Conservation (phyloP, 1,284 basidiomycete species). For the Rhodotorula sp. region DNA sequence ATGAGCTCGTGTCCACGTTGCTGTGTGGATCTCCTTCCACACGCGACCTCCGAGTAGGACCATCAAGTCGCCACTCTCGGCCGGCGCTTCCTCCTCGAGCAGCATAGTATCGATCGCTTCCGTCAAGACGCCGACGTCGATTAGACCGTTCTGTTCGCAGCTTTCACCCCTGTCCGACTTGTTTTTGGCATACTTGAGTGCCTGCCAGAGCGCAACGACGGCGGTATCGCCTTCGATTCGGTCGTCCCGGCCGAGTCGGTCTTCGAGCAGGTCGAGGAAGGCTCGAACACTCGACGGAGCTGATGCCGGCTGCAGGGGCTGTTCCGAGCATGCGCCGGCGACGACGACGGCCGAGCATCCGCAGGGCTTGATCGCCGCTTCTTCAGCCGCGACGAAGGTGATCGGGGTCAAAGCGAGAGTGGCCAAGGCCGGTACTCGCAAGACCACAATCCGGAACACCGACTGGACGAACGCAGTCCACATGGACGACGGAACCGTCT, state of each 20-base stretch:
- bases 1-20: slow-evolving; percentile 15
- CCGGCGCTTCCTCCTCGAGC: background rate
- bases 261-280: slow-evolving; percentile 30
- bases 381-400: no score
- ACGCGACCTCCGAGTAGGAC: slow-evolving; percentile 38
- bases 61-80: slow-evolving; percentile 1
- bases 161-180: background rate
- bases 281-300: background rate
- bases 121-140: slow-evolving; percentile 27
- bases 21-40: slow-evolving; percentile 14
- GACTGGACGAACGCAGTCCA: slow-evolving; percentile 18
- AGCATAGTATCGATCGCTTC: slow-evolving; percentile 23
- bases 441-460: slow-evolving; percentile 34
- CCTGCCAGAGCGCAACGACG: slow-evolving; percentile 26
- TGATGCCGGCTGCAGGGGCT: background rate
- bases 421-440: slow-evolving; percentile 25
- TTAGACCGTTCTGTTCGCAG: slow-evolving; percentile 6
- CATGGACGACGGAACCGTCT: background rate
- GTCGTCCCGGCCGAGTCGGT: background rate
- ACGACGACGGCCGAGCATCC: background rate
- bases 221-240: background rate
- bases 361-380: background rate
- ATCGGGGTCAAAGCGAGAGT: slow-evolving; percentile 12
- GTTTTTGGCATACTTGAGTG: slow-evolving; percentile 25
- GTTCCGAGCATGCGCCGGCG: background rate